A percentile compares a stretch with the other conserved stretches of the same genome.
Conservation (phyloP, 2,329 filamentous ascomycete genomes). For the Talaromyces sp. region DNA sequence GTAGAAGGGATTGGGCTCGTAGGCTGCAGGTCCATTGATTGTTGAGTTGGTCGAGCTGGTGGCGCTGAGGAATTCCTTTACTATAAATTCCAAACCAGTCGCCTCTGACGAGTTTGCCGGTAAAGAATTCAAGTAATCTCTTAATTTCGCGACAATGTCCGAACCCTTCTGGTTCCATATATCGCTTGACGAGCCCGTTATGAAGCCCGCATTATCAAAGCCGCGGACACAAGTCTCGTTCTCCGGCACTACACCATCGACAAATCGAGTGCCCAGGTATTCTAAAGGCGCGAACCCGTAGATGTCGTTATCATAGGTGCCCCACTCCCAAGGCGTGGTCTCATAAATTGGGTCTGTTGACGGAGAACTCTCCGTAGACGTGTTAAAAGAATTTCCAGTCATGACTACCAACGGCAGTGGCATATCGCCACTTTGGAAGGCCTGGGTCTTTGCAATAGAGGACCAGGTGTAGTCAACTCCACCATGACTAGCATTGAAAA, state of each 20-base stretch:
- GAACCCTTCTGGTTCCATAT: neutral
- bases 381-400: slow-evolving; percentile 52
- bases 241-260: slow-evolving; percentile 52
- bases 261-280: slow-evolving; percentile 70
- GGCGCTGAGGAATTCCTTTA: slow-evolving; percentile 54
- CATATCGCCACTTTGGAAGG: slow-evolving; percentile 57
- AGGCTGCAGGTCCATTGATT: slow-evolving; percentile 70
- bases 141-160: neutral
- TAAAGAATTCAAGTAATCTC: slow-evolving; percentile 62
- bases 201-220: slow-evolving; percentile 74
- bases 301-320: slow-evolving; percentile 67
- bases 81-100: neutral
- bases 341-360: slow-evolving; percentile 71
- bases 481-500: slow-evolving; percentile 64
- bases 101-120: neutral
- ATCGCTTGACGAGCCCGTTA: slow-evolving; percentile 69
- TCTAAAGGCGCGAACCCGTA: slow-evolving; percentile 66
- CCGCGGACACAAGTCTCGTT: slow-evolving; percentile 64
- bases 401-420: slow-evolving; percentile 71
- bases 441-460: slow-evolving; percentile 60
- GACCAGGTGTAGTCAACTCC: slow-evolving; percentile 76
- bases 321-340: slow-evolving; percentile 75
- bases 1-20: slow-evolving; percentile 69
- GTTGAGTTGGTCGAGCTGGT: slow-evolving; percentile 50
- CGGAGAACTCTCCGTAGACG: slow-evolving; percentile 51